Evolutionary conservation across 2,329 filamentous ascomycete species (phyloP).

Genomic region (Pseudocercospora cruenta): DNA sequence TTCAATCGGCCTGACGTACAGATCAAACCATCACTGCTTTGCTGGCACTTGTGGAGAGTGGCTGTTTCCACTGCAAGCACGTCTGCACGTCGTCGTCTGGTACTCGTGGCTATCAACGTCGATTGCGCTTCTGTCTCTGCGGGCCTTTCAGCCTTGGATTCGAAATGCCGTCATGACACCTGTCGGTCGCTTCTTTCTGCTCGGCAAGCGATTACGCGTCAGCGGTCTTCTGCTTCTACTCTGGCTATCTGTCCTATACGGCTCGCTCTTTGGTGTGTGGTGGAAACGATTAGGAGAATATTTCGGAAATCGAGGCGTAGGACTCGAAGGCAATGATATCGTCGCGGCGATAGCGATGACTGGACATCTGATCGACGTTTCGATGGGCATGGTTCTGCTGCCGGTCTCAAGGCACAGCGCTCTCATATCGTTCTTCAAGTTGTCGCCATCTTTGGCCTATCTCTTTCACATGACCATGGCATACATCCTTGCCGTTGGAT

Average conservation of each 20-base stretch:
- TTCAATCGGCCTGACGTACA: slow-evolving; percentile 23
- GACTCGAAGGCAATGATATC: slow-evolving; percentile 12
- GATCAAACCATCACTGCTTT: slow-evolving; percentile 22
- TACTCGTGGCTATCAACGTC: slow-evolving; percentile 22
- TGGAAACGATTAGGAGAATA: slow-evolving; percentile 21
- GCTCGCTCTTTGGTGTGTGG: slow-evolving; percentile 21
- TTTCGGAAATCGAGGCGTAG: slow-evolving; percentile 15
- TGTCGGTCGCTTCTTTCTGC: slow-evolving; percentile 5
- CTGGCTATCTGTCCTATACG: slow-evolving; percentile 17
- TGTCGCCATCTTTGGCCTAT: slow-evolving; percentile 15
- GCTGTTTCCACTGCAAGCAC: slow-evolving; percentile 23
- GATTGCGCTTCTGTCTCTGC: slow-evolving; percentile 15
- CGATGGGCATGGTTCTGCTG: slow-evolving; percentile 24
- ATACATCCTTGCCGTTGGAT: slow-evolving; percentile 13
- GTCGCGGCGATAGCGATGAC: slow-evolving; percentile 20
- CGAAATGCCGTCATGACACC: slow-evolving; percentile 5
- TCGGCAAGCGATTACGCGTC: slow-evolving; percentile 13
- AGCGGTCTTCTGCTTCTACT: slow-evolving; percentile 17
- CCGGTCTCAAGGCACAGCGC: slow-evolving; percentile 22
- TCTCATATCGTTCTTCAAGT: slow-evolving; percentile 23
- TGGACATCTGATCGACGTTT: slow-evolving; percentile 20
- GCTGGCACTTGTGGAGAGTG: slow-evolving; percentile 21
- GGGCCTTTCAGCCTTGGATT: slow-evolving; percentile 15
- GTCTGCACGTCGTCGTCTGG: slow-evolving; percentile 24
- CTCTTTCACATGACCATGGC: slow-evolving; percentile 21